phyloP scores from a whole-genome alignment of 1,139 yeast species.

The Starmera stellimalicola region DNA sequence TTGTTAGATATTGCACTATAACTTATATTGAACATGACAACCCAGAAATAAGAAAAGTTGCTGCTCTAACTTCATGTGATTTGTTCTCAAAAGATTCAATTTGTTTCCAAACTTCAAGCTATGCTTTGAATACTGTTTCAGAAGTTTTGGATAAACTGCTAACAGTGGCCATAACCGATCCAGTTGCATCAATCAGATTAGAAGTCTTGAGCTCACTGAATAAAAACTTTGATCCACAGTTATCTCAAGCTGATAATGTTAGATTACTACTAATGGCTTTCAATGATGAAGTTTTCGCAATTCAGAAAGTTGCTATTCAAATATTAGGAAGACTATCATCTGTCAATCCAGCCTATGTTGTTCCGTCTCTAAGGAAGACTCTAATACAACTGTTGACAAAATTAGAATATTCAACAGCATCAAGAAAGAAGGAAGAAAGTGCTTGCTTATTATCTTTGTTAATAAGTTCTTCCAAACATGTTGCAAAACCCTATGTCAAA shows the following conservation, averaged over 20 bases:
- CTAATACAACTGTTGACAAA: conserved; percentile 79
- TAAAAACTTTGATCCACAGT: conserved; percentile 76
- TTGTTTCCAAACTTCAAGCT: conserved; percentile 74
- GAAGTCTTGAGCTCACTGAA: conserved; percentile 71
- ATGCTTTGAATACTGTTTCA: conserved; percentile 76
- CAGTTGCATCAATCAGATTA: conserved; percentile 70
- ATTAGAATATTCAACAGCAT: conserved; percentile 65
- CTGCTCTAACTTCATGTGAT: conserved; percentile 76
- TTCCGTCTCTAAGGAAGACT: conserved; percentile 83
- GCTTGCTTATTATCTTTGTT: conserved; percentile 67
- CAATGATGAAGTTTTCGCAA: conserved; percentile 82
- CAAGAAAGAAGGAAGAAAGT: conserved; percentile 81
- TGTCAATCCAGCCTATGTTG: conserved; percentile 91
- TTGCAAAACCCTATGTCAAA: conserved; percentile 81
- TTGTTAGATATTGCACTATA: conserved; percentile 76
- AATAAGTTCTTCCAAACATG: conserved; percentile 67
- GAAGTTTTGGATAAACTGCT: conserved; percentile 76
- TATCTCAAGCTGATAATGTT: conserved; percentile 90
- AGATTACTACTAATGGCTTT: conserved; percentile 77
- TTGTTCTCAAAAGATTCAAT: conserved; percentile 79
- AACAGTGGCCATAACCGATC: conserved; percentile 85
- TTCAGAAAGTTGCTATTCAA: conserved; percentile 70
- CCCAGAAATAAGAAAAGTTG: conserved; percentile 72
- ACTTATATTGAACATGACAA: conserved; percentile 74
- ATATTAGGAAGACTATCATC: conserved; percentile 77